Conservation (phyloP, 345 rosid species). For the Erodium maritimum region DNA sequence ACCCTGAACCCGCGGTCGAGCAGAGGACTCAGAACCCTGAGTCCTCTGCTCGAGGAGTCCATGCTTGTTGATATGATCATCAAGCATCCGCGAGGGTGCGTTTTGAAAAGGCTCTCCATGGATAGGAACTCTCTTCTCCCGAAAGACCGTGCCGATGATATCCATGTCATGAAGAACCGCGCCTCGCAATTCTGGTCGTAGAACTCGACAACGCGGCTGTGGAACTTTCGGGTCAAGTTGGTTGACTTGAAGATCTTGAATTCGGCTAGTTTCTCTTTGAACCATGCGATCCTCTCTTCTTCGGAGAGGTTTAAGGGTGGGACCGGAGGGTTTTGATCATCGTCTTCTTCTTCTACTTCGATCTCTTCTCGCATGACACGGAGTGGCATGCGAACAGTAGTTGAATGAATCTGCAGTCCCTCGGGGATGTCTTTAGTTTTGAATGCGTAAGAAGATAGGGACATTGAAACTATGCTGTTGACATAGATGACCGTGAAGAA, state of each 20-base stretch:
- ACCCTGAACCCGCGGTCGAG: conserved; percentile 35
- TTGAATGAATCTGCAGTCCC: conserved; percentile 10
- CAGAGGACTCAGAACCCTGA: conserved; percentile 40
- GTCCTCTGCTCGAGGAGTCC: conserved; percentile 48
- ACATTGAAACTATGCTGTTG: conserved; percentile 18
- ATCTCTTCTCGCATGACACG: conserved; percentile 19
- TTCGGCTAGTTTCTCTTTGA: conserved; percentile 25
- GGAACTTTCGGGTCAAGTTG: conserved; percentile 32
- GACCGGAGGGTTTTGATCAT: conserved; percentile 16
- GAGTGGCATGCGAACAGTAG: conserved; percentile 14
- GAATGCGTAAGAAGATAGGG: conserved; percentile 8
- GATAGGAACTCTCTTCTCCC: conserved; percentile 43
- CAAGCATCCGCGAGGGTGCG: conserved; percentile 55
- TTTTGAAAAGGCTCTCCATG: conserved; percentile 50
- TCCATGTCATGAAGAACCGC: conserved; percentile 78
- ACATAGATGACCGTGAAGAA: conserved; percentile 24
- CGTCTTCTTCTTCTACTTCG: conserved; percentile 3
- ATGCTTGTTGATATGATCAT: conserved; percentile 52
- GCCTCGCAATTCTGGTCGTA: conserved; percentile 34
- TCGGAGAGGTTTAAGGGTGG: conserved; percentile 36
- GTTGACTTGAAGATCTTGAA: conserved; percentile 44
- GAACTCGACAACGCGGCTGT: conserved; percentile 35
- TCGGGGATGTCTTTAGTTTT: conserved; percentile 6
- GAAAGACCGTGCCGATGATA: conserved; percentile 40
- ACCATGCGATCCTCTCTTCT: conserved; percentile 38